Evolutionary conservation across 148 eudicot genomes (phyloP), one percentile per base, ranked within the genome.

Genomic region (Rhododendron ovatum): DNA sequence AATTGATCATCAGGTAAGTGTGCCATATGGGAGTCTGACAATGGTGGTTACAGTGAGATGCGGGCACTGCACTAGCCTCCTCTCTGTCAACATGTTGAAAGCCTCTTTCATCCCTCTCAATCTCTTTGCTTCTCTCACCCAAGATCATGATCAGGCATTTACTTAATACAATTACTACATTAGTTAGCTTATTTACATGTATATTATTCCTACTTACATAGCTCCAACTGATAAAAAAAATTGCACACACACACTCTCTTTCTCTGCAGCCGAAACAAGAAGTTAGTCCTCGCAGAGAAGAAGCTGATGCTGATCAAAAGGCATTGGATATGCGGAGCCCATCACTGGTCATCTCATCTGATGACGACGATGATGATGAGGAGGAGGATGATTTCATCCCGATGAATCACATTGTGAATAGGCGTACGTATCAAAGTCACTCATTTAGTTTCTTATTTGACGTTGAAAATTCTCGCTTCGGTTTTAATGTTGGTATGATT

Each of bases 41-140:
- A 95, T 87, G 95, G 94, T 94, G 86, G 96, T 94, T 53, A 93
- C 98, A 65, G 98, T 96, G 15, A 92, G 92, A 86, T 96, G 98
- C 87, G 98, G 98, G 12, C 98, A 93, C 82, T 96, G 99, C 92
- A 88, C 82, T 78, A 90, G 88, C 86, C 94, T 96, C 75, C 93
- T 96, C 84, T 92, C 98, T 12, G 98, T 94, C 80, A 92, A 95
- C 92, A 96, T 95, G 99, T 80, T 89, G 84, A 93, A 91, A 88
- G 93, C 96, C 63, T 91, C 94, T 26, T 91, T 94, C 89, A 82
- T 89, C 75, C 98, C 99, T 39, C 87, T 95, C 39, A 93, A 94
- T 78, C 92, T 92, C 78, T 89, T 94, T 50, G 83, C 98, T 83
- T 77, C 98, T 85, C 89, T 92, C 71, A 86, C 90, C 87, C 94